A percentile compares a stretch with the other conserved stretches of the same genome.
phyloP scores from a whole-genome alignment of 129 eudicot species.

The carrot (Daucus carota) region DH1_v3.0 NC_030386.2:4268501-4269000 shows the following conservation, averaged over 20 bases:
- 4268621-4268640: slow-evolving; percentile 93
- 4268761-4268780: slow-evolving; percentile 97
- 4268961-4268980: too few species aligned
- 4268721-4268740: background rate
- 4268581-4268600: slow-evolving; percentile 88
- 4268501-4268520: slow-evolving; percentile 92
- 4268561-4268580: slow-evolving; percentile 98
- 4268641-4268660: slow-evolving; percentile 92
- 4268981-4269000: background rate
- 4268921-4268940: background rate
- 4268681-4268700: slow-evolving; percentile 21
- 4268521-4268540: slow-evolving; percentile 94
- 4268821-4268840: slow-evolving; percentile 85
- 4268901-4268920: background rate
- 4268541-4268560: slow-evolving; percentile 96
- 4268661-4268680: slow-evolving; percentile 61
- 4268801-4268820: slow-evolving; percentile 98
- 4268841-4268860: slow-evolving; percentile 89
- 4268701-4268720: background rate
- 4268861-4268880: slow-evolving; percentile 98
- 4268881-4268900: slow-evolving; percentile 21
- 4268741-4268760: slow-evolving; percentile 75
- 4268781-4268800: slow-evolving; percentile 91
- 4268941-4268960: too few species aligned
- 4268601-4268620: slow-evolving; percentile 97